Conservation (phyloP, 148 eudicot species). For the Fagopyrum homotropicum region DNA sequence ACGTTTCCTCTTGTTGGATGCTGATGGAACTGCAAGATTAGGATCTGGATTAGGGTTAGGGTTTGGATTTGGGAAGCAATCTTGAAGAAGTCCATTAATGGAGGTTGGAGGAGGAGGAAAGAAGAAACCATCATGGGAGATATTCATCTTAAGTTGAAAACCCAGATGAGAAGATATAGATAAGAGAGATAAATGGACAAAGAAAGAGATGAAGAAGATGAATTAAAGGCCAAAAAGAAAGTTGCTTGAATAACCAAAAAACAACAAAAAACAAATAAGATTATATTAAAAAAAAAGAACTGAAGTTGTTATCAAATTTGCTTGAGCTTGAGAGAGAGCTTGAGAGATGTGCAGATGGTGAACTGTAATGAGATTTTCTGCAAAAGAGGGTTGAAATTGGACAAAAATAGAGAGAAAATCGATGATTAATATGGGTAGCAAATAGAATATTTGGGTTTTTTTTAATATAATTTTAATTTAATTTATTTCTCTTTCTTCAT, state of each 20-base stretch:
- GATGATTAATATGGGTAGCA: not conserved
- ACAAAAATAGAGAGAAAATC: constrained; percentile 2
- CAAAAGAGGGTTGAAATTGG: not conserved
- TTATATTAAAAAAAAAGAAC: not conserved
- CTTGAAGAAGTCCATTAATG: constrained; percentile 1
- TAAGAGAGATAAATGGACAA: not conserved
- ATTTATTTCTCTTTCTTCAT: constrained; percentile 3
- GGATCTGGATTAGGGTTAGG: constrained; percentile 9
- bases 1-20: constrained; percentile 1
- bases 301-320: not conserved
- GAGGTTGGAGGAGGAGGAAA: constrained; percentile 7
- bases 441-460: not conserved
- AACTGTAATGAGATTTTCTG: constrained; percentile 1
- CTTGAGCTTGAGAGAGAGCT: not conserved
- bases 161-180: not conserved
- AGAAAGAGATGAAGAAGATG: constrained; percentile 2
- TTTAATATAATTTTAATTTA: not conserved
- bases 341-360: not conserved
- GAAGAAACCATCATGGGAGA: constrained; percentile 14
- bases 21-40: not conserved
- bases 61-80: not conserved
- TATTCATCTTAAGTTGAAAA: not conserved
- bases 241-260: not conserved
- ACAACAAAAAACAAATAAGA: constrained; percentile 5
- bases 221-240: constrained; percentile 11